These are phyloP conservation scores for Spathaspora girioi DNA, from an alignment of 805 yeast genomes.

Conservation along the genomic window DNA sequence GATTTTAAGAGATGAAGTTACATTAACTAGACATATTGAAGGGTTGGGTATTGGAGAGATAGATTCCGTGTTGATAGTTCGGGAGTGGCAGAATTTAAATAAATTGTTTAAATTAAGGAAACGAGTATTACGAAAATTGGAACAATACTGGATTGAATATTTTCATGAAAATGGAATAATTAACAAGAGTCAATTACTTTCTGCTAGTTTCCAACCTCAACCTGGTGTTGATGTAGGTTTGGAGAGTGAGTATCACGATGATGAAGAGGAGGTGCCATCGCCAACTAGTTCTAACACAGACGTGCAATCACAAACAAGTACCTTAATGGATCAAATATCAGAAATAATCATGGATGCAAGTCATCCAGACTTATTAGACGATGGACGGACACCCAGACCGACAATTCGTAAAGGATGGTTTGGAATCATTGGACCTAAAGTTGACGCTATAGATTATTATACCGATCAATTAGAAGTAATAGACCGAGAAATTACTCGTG, in stretches of 20 bases:
- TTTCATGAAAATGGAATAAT: slow-evolving; percentile 37
- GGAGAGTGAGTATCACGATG: slow-evolving; percentile 11
- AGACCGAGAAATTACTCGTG: slow-evolving; percentile 65
- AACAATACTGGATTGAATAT: slow-evolving; percentile 69
- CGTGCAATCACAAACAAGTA: slow-evolving; percentile 6
- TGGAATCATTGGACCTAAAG: slow-evolving; percentile 62
- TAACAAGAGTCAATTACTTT: slow-evolving; percentile 24
- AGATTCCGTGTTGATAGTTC: slow-evolving; percentile 69
- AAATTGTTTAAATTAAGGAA: slow-evolving; percentile 58
- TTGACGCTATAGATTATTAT: slow-evolving; percentile 79
- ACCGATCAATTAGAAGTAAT: slow-evolving; percentile 63
- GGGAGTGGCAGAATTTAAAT: slow-evolving; percentile 82
- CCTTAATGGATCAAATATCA: slow-evolving; percentile 25
- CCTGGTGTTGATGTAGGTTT: slow-evolving; percentile 23
- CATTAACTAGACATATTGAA: slow-evolving; percentile 71
- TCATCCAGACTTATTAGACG: slow-evolving; percentile 16
- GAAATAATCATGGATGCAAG: slow-evolving; percentile 10
- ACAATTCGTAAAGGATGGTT: slow-evolving; percentile 53
- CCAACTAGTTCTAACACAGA: background rate
- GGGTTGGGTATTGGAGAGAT: slow-evolving; percentile 78
- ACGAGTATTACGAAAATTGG: slow-evolving; percentile 52
- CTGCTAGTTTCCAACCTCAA: slow-evolving; percentile 22
- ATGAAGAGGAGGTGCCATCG: background rate
- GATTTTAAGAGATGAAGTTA: slow-evolving; percentile 66
- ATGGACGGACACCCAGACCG: slow-evolving; percentile 49